Evolutionary conservation across 1,139 yeast genomes (phyloP), one percentile per base, ranked within the genome.

Genomic region (Debaryomyces coudertii): DNA sequence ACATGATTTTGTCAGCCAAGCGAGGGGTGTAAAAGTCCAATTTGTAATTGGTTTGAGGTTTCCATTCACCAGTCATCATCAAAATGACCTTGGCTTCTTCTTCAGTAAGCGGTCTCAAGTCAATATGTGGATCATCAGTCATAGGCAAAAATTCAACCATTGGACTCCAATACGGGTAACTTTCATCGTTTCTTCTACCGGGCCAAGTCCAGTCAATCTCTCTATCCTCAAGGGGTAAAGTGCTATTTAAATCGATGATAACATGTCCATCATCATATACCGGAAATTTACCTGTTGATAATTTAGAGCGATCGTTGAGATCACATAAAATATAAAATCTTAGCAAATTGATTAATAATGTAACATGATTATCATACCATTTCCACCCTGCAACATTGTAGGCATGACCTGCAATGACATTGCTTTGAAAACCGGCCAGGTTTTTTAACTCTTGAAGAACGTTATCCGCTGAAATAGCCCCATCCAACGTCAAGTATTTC

Each of bases 21-120:
- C 30, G 39, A 22, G 39, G 39, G 7, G 39, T 36, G 28, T 36
- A 36, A 11, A 36, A 36, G 12, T 24, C 39, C 16, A 36, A n/a
- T 18, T 36, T 36, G 12, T 14, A 36, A 24, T 36, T 36, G 7
- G 39, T 36, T 8, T 36, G 39, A 9, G 39, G 39, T 18, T 36
- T 24, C 30, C 39, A 36, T 36, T 36, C 39, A 24, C 39, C 39
- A 11, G 39, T 23, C 39, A 36, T 36, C 30, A 24, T 36, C 20
- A 36, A 36, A 22, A 36, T 15, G 7, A 35, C 38, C 15, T 35
- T 35, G 16, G 30, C 30, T 15, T 36, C 39, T 3, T 24, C 30
- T 36, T 36, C 39, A 3, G 39, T 36, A 15, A 36, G 29, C n/a
- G 39, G 30, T 15, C 30, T 36, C 18, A 36, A 24, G 24, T 36